A percentile compares a stretch with the other conserved stretches of the same genome.
phyloP scores from a whole-genome alignment of 371 early-diverging fungal species.

The Apophysomyces trapeziformis region DNA sequence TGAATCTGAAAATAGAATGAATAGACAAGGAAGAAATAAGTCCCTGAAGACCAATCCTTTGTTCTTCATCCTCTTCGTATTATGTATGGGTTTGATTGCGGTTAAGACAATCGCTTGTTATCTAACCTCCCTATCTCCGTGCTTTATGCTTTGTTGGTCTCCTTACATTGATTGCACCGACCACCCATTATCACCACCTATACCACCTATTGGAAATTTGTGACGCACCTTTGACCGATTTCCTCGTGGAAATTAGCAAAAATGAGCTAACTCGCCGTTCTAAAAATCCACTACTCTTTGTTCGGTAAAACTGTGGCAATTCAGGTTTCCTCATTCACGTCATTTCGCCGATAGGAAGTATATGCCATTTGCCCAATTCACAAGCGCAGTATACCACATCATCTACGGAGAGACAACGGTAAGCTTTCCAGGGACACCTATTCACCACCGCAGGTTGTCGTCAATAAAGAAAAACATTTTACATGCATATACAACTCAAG shows the following conservation, averaged over 20 bases:
- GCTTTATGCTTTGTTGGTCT: conserved; percentile 4
- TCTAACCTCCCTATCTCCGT: conserved; percentile 6
- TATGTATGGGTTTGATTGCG: neutral
- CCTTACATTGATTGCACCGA: neutral
- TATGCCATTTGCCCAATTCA: too few relatives aligned
- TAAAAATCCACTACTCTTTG: neutral
- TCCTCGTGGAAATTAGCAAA: neutral
- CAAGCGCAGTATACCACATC: too few relatives aligned
- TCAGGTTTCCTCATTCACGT: neutral
- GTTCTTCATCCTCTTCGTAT: neutral
- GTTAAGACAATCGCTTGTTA: neutral
- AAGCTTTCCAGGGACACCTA: too few relatives aligned
- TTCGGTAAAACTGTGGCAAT: neutral
- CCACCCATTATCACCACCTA: neutral
- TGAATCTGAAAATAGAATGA: conserved; percentile 1
- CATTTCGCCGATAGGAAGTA: too few relatives aligned
- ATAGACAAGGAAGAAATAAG: neutral
- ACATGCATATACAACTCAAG: too few relatives aligned
- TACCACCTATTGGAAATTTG: neutral
- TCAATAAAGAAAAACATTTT: too few relatives aligned
- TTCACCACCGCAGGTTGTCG: too few relatives aligned
- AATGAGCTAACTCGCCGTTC: neutral
- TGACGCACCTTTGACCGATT: neutral
- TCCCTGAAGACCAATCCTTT: conserved; percentile 6
- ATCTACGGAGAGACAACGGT: too few relatives aligned